A percentile compares a stretch with the other conserved stretches of the same genome.
These are phyloP conservation scores for Parafenestella ontariensis DNA, from an alignment of 2,329 filamentous ascomycete genomes.

Conservation along the genomic window DNA sequence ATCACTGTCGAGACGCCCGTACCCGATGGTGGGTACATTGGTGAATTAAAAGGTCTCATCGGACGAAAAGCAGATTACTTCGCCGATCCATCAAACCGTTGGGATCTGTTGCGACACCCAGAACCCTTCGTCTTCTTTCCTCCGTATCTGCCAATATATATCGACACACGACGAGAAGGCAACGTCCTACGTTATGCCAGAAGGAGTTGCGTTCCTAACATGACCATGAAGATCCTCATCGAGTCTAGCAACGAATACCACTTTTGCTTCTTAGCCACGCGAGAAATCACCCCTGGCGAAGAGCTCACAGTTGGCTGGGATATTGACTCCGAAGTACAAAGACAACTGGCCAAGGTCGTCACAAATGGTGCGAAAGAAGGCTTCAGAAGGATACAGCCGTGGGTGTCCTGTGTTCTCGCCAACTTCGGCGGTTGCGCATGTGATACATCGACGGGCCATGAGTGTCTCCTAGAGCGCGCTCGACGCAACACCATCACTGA, in stretches of 20 bases:
- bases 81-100: slow-evolving; percentile 54
- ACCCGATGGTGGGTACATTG: slow-evolving; percentile 62
- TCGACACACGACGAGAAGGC: slow-evolving; percentile 88
- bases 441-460: slow-evolving; percentile 52
- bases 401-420: slow-evolving; percentile 73
- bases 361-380: slow-evolving; percentile 68
- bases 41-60: slow-evolving; percentile 72
- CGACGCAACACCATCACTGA: slow-evolving; percentile 42
- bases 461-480: slow-evolving; percentile 47
- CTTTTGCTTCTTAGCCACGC: slow-evolving; percentile 89
- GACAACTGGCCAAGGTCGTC: slow-evolving; percentile 67
- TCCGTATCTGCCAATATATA: slow-evolving; percentile 85
- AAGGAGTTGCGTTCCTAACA: slow-evolving; percentile 89
- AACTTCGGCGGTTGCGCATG: slow-evolving; percentile 84
- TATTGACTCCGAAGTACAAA: slow-evolving; percentile 57
- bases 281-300: slow-evolving; percentile 74
- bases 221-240: slow-evolving; percentile 85
- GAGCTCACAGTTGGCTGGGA: slow-evolving; percentile 72
- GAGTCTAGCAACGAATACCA: slow-evolving; percentile 75
- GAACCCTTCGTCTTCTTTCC: slow-evolving; percentile 71
- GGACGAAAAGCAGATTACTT: slow-evolving; percentile 58
- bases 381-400: slow-evolving; percentile 67
- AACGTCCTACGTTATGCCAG: slow-evolving; percentile 88
- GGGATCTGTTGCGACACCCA: slow-evolving; percentile 57
- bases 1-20: slow-evolving; percentile 64